A percentile compares a stretch with the other conserved stretches of the same genome.
phyloP scores from a whole-genome alignment of 2,329 filamentous ascomycete species.

The Fusarium sp. region DNA sequence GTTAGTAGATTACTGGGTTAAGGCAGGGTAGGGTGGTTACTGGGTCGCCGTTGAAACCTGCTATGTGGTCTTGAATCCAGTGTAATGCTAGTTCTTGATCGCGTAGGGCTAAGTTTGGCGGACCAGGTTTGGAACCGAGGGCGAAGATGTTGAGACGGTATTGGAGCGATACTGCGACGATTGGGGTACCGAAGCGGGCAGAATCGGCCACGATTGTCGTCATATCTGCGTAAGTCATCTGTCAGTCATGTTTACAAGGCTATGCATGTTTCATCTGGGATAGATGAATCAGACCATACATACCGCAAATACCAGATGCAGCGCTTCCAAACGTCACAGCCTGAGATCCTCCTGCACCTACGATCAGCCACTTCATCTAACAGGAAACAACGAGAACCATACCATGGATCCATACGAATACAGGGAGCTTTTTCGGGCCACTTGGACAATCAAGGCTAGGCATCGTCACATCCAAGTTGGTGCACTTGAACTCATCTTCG shows the following conservation, averaged over 20 bases:
- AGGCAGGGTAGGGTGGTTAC: neutral
- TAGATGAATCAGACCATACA: neutral
- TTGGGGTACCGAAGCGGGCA: slow-evolving; percentile 36
- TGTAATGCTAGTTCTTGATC: slow-evolving; percentile 51
- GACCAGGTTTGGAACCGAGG: slow-evolving; percentile 54
- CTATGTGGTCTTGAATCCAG: slow-evolving; percentile 45
- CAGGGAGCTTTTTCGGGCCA: slow-evolving; percentile 45
- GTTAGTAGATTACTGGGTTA: rapidly evolving
- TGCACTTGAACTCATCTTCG: slow-evolving; percentile 57
- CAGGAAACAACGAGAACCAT: rapidly evolving
- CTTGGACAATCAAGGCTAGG: slow-evolving; percentile 25
- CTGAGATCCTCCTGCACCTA: slow-evolving; percentile 53
- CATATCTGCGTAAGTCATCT: neutral
- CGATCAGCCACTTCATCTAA: neutral
- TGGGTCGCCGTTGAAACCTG: slow-evolving; percentile 46
- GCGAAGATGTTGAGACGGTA: slow-evolving; percentile 51
- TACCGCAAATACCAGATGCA: slow-evolving; percentile 56
- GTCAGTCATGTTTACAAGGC: neutral
- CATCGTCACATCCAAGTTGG: slow-evolving; percentile 55
- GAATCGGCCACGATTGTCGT: slow-evolving; percentile 52
- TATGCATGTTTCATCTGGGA: neutral
- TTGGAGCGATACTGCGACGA: slow-evolving; percentile 36
- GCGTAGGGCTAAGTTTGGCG: slow-evolving; percentile 51
- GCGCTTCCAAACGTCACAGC: slow-evolving; percentile 57
- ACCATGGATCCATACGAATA: slow-evolving; percentile 60